Base-by-base conservation (phyloP, 371 early-diverging fungal species). In the Mucor plumbeus region DNA sequence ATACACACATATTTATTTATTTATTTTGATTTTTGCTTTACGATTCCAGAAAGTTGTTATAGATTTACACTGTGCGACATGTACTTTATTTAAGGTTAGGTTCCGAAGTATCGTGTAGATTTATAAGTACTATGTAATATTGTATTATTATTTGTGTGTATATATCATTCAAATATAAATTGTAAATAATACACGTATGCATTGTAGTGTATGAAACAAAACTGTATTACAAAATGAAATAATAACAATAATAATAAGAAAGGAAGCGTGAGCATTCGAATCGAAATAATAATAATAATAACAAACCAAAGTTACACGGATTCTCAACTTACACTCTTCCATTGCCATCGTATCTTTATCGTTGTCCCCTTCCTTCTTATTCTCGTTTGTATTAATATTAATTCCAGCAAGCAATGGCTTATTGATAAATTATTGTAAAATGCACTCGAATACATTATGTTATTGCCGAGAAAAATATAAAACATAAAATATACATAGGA, bases 21-120 rank as follows among this genome's bases (percentile, higher is more conserved):
- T 53, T 53, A 14, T 21, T 14, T 14, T 53, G 26, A 5, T 47
- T 19, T 47, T 53, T 10, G 38, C 38, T 31, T 53, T 26, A 53
- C 53, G 53, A 53, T 53, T 31, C 53, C 53, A 53, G 53, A 53
- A 53, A 53, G 53, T 31, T 53, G 21, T 31, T 53, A 53, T 53
- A 31, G 53, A 53, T 53, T 53, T 53, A 47, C 47, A 47, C 19
- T 47, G 47, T 19, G 19, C 47, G 19, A 47, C 47, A 19, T 47
- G 47, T 8, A 47, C n/a, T 47, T 19, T 47, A 47, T 47, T 47
- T 47, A 47, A 47, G 47, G 47, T 47, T 47, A 19, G 47, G 19
- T 47, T 47, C 47, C 47, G 47, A 47, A 47, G 19, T 19, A 47
- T 47, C 47, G 17, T 47, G 26, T 26, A 26, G 3, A 26, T 26